phyloP scores from a whole-genome alignment of 2,329 filamentous ascomycete genomes.

The Cercospora janseana region DNA sequence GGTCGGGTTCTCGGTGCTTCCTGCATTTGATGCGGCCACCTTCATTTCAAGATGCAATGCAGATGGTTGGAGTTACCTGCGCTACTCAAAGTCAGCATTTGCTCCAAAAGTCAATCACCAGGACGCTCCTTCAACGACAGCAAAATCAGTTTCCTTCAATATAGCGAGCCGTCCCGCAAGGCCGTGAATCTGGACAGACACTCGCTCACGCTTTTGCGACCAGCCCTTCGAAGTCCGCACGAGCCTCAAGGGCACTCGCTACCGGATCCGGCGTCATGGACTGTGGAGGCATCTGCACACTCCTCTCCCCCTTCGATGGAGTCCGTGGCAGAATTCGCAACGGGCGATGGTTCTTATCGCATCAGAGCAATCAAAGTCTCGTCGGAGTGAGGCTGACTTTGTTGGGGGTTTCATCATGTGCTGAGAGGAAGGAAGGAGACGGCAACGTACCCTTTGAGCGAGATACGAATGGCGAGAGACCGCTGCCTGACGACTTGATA shows the following conservation, averaged over 20 bases:
- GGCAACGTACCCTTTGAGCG: background rate
- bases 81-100: background rate
- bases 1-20: too few relatives aligned
- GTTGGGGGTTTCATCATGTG: background rate
- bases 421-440: background rate
- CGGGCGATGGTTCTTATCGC: constrained; percentile 3
- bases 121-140: background rate
- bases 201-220: constrained; percentile 1
- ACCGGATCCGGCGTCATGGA: background rate
- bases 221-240: background rate
- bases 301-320: background rate
- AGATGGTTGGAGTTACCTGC: too few relatives aligned
- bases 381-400: background rate
- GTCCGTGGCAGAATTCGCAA: constrained; percentile 1
- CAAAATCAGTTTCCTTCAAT: background rate
- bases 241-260: background rate
- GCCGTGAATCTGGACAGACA: background rate
- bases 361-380: background rate
- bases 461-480: too few relatives aligned
- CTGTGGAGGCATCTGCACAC: background rate
- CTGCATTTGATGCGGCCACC: too few relatives aligned
- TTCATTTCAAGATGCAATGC: too few relatives aligned
- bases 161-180: background rate
- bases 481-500: too few relatives aligned
- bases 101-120: background rate